These are phyloP conservation scores for Hura crepitans DNA, from an alignment of 441 rosid species.

Conservation along the genomic window DNA sequence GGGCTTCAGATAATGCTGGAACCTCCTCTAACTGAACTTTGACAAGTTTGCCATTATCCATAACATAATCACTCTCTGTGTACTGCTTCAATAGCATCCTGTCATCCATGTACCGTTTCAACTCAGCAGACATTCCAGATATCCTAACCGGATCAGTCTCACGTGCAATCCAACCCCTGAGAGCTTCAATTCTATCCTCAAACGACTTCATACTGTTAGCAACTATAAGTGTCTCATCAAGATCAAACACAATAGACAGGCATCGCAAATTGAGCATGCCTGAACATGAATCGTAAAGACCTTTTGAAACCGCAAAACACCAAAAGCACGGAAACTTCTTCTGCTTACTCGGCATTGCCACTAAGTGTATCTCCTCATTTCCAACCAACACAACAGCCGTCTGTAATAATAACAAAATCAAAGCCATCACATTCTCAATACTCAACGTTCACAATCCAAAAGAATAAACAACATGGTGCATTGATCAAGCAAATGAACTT, in stretches of 20 bases:
- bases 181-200: constrained; percentile 79
- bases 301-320: constrained; percentile 76
- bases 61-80: constrained; percentile 58
- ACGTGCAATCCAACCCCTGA: constrained; percentile 70
- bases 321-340: constrained; percentile 98
- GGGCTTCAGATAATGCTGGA: constrained; percentile 49
- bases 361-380: constrained; percentile 85
- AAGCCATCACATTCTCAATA: constrained; percentile 1
- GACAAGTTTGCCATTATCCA: constrained; percentile 62
- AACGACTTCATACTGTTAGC: constrained; percentile 96
- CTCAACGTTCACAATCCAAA: not conserved
- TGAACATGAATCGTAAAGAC: constrained; percentile 72
- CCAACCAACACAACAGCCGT: constrained; percentile 83
- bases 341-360: constrained; percentile 97
- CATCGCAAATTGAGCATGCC: constrained; percentile 82
- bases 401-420: constrained; percentile 31
- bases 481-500: not conserved
- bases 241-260: constrained; percentile 87
- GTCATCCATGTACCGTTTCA: constrained; percentile 72
- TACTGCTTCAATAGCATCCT: constrained; percentile 80
- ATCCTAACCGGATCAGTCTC: constrained; percentile 64
- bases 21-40: constrained; percentile 86
- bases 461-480: not conserved
- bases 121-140: constrained; percentile 72
- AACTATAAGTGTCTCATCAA: constrained; percentile 93